A percentile compares a stretch with the other conserved stretches of the same genome.
Evolutionary conservation across 352 stramenopile species (phyloP).

Genomic region (Pythium vanterpoolii): DNA sequence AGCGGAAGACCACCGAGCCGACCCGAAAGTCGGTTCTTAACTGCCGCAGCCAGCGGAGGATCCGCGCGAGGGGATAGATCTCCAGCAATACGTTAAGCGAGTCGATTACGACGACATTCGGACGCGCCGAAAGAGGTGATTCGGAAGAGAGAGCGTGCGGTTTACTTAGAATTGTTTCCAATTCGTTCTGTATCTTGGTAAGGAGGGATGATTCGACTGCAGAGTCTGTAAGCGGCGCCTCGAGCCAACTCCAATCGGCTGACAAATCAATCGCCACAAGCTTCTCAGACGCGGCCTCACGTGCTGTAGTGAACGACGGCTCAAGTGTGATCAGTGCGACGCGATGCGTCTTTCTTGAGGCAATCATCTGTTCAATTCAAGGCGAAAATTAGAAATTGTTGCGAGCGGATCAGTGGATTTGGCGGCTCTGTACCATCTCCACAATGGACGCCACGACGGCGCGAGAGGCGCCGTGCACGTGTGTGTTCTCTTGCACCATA

Average conservation of each 20-base stretch:
- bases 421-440: constrained; percentile 23
- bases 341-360: constrained; percentile 18
- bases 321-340: constrained; percentile 10
- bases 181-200: constrained; percentile 28
- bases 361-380: constrained; percentile 1
- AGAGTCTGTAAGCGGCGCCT: constrained; percentile 21
- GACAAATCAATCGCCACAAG: constrained; percentile 47
- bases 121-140: constrained; percentile 22
- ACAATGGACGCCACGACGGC: constrained; percentile 50
- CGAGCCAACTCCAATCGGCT: constrained; percentile 15
- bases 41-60: constrained; percentile 41
- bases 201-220: constrained; percentile 14
- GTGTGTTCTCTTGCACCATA: constrained; percentile 62
- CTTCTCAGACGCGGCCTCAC: constrained; percentile 32
- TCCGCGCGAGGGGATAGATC: constrained; percentile 35
- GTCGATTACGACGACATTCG: constrained; percentile 58
- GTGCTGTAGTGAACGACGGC: constrained; percentile 6
- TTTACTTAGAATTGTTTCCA: constrained; percentile 24
- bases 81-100: constrained; percentile 63
- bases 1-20: constrained; percentile 43
- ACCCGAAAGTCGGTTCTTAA: constrained; percentile 30
- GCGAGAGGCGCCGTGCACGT: constrained; percentile 47
- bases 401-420: background rate
- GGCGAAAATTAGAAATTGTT: background rate
- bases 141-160: background rate